Conservation (phyloP, 2,329 filamentous ascomycete species). For the Aspergillus amoenus region DNA sequence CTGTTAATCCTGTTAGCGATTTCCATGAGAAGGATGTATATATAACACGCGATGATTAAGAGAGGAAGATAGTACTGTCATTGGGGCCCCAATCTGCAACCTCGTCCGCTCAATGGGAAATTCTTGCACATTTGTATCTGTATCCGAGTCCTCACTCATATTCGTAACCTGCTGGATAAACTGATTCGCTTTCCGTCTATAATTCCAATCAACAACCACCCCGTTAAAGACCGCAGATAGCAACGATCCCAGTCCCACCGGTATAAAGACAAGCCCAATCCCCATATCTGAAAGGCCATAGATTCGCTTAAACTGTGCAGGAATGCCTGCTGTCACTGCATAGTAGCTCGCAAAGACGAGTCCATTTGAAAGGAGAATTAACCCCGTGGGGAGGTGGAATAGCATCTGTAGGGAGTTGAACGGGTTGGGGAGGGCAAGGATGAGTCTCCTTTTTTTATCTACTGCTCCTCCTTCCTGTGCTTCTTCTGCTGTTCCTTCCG, state of each 20-base stretch:
- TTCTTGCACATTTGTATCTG: conserved; percentile 1
- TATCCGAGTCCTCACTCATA: background rate
- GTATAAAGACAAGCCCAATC: conserved; percentile 45
- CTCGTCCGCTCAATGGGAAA: conserved; percentile 48
- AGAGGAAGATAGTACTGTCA: conserved; percentile 26
- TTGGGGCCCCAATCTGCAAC: conserved; percentile 41
- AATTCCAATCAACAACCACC: conserved; percentile 46
- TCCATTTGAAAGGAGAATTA: conserved; percentile 40
- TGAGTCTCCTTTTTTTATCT: conserved; percentile 3
- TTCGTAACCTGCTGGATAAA: background rate
- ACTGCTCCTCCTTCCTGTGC: background rate
- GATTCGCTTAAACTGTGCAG: conserved; percentile 33
- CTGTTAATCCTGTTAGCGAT: background rate
- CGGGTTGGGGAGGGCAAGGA: conserved; percentile 36
- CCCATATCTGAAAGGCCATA: conserved; percentile 44
- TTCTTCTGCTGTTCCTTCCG: background rate
- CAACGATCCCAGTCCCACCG: conserved; percentile 42
- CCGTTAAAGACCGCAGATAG: conserved; percentile 41
- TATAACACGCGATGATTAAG: background rate
- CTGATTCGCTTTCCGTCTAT: conserved; percentile 32
- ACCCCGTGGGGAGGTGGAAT: conserved; percentile 34
- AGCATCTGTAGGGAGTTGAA: conserved; percentile 36
- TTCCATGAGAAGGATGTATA: too few species aligned
- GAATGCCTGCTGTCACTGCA: conserved; percentile 41
- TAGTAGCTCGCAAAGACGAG: conserved; percentile 45